Evolutionary conservation across 352 stramenopile genomes (phyloP), one percentile per base, ranked within the genome.

Genomic region (Globisporangium carolinianum): DNA sequence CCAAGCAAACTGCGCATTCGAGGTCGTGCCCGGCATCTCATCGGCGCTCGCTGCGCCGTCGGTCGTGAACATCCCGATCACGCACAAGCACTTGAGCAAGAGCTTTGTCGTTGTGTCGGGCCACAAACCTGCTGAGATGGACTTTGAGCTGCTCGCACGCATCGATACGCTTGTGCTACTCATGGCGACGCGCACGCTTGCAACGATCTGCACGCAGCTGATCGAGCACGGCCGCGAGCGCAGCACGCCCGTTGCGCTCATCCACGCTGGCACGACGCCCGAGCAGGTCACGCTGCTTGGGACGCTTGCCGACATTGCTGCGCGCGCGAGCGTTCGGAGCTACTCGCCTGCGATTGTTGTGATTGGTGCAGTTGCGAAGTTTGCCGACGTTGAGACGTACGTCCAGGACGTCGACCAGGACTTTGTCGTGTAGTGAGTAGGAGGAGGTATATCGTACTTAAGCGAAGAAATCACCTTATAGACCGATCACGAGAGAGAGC

Each of bases 151-250:
- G 87, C 65, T 98, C 87, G 7, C 89, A 72, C 77, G 97, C 84
- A 68, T 98, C 87, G 37, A 98, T 79, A 51, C 93, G 85, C 38
- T 91, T 89, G 38, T 95, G 79, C 72, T 97, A 97, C 7, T 92
- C 91, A 11, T 89, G 85, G 32, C 93, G 87, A 70, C 90, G 96
- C 62, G 80, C 41, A 90, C 80, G 35, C 70, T 87, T 47, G 55
- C 38, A 5, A 66, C 57, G 43, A 81, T 86, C 43, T 78, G 72
- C 50, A 41, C 66, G 5, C 66, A 67, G 43, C 67, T 89, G 36
- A 59, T 86, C 18, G 72, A 68, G 46, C 67, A 53, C 35, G 79
- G 75, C 6, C 76, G 67, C 43, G 51, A 62, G 0, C 35, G 51
- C 10, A 58, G 73, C 18, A 87, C 79, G 14, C 79, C 74, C 1